Conservation (phyloP, 495 filamentous ascomycete genomes). For the Talaromyces liani region DNA sequence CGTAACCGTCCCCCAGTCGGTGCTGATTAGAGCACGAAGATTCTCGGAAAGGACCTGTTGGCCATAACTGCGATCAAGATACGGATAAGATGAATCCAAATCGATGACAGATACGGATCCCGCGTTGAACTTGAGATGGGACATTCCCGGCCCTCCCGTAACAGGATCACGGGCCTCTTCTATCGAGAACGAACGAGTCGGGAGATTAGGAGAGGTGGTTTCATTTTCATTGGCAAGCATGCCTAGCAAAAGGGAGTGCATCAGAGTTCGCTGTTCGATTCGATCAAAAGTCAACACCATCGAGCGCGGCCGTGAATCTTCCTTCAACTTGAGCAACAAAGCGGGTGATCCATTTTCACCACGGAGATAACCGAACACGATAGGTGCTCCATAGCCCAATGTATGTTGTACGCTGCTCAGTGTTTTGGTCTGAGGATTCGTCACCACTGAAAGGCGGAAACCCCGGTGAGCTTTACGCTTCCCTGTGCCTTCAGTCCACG, state of each 20-base stretch:
- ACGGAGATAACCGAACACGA: constrained; percentile 66
- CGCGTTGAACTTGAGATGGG: constrained; percentile 33
- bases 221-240: constrained; percentile 54
- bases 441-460: constrained; percentile 66
- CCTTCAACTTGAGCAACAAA: constrained; percentile 61
- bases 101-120: constrained; percentile 47
- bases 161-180: constrained; percentile 40
- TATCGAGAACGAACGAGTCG: constrained; percentile 54
- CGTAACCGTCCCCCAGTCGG: constrained; percentile 59
- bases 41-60: constrained; percentile 61
- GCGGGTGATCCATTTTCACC: constrained; percentile 59
- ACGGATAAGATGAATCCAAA: constrained; percentile 28
- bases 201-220: constrained; percentile 51
- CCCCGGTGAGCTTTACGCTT: constrained; percentile 63
- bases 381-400: constrained; percentile 49
- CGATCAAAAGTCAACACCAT: constrained; percentile 71
- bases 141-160: constrained; percentile 21
- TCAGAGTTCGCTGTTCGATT: constrained; percentile 51
- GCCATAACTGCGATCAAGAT: constrained; percentile 34
- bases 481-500: constrained; percentile 58
- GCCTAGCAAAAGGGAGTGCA: constrained; percentile 66
- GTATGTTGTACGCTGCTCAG: constrained; percentile 64
- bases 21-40: constrained; percentile 60
- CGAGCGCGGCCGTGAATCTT: constrained; percentile 54
- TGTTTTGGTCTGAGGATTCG: constrained; percentile 65